Percentiles rank a stretch among this genome's conserved stretches.
phyloP scores from a whole-genome alignment of 805 yeast genomes.

The Saccharomycopsis fibuligera region DNA sequence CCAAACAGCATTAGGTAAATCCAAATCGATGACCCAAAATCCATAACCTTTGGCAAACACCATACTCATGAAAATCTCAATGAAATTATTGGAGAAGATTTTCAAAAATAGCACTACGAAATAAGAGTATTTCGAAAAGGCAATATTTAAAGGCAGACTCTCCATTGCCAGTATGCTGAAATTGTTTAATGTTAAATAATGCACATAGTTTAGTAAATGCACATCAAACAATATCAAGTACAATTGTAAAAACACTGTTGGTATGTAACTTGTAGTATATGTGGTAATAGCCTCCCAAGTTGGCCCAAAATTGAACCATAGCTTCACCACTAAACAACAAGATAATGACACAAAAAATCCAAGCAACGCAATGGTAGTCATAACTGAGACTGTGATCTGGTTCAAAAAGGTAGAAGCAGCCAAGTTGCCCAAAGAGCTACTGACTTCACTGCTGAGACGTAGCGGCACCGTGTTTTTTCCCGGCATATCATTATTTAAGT shows the following conservation, averaged over 20 bases:
- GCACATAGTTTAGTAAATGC: constrained; percentile 10
- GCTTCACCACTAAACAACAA: constrained; percentile 7
- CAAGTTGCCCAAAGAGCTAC: constrained; percentile 6
- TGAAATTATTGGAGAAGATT: constrained; percentile 3
- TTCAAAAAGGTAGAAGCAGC: constrained; percentile 4
- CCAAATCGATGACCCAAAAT: constrained; percentile 5
- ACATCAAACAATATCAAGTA: constrained; percentile 9
- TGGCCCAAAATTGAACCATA: not conserved
- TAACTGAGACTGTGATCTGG: constrained; percentile 6
- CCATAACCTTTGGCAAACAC: constrained; percentile 11
- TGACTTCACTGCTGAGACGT: constrained; percentile 4
- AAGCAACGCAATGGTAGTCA: not conserved
- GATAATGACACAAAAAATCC: not conserved
- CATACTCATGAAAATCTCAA: constrained; percentile 7
- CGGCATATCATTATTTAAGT: not conserved
- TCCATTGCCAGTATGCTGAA: not conserved
- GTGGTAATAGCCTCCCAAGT: constrained; percentile 3
- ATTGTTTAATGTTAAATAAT: constrained; percentile 5
- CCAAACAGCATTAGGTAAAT: too few relatives aligned
- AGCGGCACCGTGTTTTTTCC: not conserved
- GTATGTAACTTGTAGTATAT: constrained; percentile 10
- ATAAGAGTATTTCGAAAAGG: not conserved
- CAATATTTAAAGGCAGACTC: not conserved
- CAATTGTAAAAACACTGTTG: constrained; percentile 8
- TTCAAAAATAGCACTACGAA: not conserved